Evolutionary conservation across 2,329 filamentous ascomycete genomes (phyloP).

Genomic region (Aspergillus spinulosporus): DNA sequence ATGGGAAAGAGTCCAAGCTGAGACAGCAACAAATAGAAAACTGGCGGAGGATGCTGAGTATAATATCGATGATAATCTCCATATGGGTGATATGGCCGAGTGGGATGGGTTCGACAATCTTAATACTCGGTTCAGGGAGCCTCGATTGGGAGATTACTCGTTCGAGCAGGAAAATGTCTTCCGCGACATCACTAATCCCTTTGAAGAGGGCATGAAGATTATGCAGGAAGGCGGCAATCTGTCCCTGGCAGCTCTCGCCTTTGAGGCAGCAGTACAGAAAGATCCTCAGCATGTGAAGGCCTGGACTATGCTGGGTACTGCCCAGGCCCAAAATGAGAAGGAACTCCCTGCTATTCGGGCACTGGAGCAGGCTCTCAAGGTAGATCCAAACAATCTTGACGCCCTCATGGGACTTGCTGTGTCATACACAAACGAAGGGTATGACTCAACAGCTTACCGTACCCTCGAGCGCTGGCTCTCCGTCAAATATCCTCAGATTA

Average conservation of each 20-base stretch:
- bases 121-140: slow-evolving; percentile 70
- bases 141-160: slow-evolving; percentile 82
- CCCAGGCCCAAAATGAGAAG: slow-evolving; percentile 98
- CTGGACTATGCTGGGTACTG: slow-evolving; percentile 87
- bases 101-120: slow-evolving; percentile 75
- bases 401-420: slow-evolving; percentile 95
- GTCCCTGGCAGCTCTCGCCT: slow-evolving; percentile 87
- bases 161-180: slow-evolving; percentile 96
- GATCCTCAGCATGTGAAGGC: slow-evolving; percentile 84
- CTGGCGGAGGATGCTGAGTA: slow-evolving; percentile 64
- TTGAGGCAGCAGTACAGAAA: slow-evolving; percentile 92
- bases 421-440: slow-evolving; percentile 97
- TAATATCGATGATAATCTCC: slow-evolving; percentile 48
- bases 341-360: slow-evolving; percentile 94
- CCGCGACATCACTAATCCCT: slow-evolving; percentile 76
- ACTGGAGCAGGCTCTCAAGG: slow-evolving; percentile 83
- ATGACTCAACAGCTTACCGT: slow-evolving; percentile 93
- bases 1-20: slow-evolving; percentile 50
- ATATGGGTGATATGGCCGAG: slow-evolving; percentile 73
- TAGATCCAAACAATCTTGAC: slow-evolving; percentile 81
- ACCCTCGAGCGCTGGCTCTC: slow-evolving; percentile 96
- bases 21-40: slow-evolving; percentile 50
- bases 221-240: slow-evolving; percentile 93
- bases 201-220: slow-evolving; percentile 89
- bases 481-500: slow-evolving; percentile 86